A percentile compares a stretch with the other conserved stretches of the same genome.
phyloP scores from a whole-genome alignment of 192 early-diverging fungal species.

The Coemansia sp. region DNA sequence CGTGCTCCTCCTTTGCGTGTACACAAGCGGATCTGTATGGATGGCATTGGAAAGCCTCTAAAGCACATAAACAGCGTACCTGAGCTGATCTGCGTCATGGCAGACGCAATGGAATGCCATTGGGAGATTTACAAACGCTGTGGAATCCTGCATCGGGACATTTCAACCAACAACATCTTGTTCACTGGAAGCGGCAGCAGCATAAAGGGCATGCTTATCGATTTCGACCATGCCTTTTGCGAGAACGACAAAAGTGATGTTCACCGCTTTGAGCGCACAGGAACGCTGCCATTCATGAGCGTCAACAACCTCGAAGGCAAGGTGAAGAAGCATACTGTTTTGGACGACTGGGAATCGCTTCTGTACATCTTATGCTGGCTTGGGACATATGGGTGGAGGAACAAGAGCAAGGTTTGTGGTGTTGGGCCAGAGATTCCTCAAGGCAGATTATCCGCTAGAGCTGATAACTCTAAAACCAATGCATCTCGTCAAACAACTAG shows the following conservation, averaged over 20 bases:
- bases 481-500: no score
- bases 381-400: constrained; percentile 21
- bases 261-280: constrained; percentile 10
- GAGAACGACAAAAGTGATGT: background rate
- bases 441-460: no score
- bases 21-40: constrained; percentile 16
- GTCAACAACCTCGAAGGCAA: constrained; percentile 20
- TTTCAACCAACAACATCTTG: constrained; percentile 27
- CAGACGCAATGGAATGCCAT: constrained; percentile 22
- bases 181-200: background rate
- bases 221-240: constrained; percentile 28
- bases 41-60: constrained; percentile 14
- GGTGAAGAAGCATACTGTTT: constrained; percentile 1
- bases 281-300: constrained; percentile 41
- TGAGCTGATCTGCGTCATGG: constrained; percentile 21
- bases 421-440: no score
- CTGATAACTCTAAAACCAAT: no score
- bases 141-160: constrained; percentile 15
- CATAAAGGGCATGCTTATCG: constrained; percentile 28
- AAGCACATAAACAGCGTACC: background rate
- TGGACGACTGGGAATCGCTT: constrained; percentile 39
- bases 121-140: constrained; percentile 1
- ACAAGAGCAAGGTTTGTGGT: background rate
- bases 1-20: background rate
- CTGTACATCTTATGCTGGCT: constrained; percentile 36